phyloP scores from a whole-genome alignment of 2,329 filamentous ascomycete genomes.

The Pseudogymnoascus sp. region DNA sequence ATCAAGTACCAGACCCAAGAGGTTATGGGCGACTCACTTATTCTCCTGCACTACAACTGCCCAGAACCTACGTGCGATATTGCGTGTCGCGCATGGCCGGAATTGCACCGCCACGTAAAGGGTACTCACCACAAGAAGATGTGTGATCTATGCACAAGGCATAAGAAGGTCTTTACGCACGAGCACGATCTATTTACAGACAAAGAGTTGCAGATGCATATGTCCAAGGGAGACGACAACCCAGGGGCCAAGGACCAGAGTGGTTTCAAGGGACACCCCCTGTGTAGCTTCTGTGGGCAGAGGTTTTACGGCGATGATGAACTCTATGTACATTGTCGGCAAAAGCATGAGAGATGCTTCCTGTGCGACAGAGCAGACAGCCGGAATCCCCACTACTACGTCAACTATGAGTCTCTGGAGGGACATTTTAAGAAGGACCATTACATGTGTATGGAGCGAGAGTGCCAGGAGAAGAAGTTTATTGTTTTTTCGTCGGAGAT shows the following conservation, averaged over 20 bases:
- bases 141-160: constrained; percentile 83
- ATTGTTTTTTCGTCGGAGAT: constrained; percentile 93
- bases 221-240: constrained; percentile 82
- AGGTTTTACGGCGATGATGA: constrained; percentile 96
- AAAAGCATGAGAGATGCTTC: constrained; percentile 91
- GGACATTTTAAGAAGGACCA: constrained; percentile 83
- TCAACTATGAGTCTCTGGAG: constrained; percentile 80
- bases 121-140: constrained; percentile 76
- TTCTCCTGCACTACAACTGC: constrained; percentile 90
- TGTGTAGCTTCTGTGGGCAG: constrained; percentile 86
- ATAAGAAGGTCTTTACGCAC: constrained; percentile 98
- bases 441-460: constrained; percentile 72
- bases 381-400: constrained; percentile 74
- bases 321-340: constrained; percentile 84
- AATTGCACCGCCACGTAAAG: constrained; percentile 74
- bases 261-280: constrained; percentile 89
- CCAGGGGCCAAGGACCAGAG: constrained; percentile 87
- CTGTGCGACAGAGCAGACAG: constrained; percentile 62
- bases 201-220: constrained; percentile 75
- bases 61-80: constrained; percentile 78
- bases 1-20: constrained; percentile 85
- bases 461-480: constrained; percentile 95
- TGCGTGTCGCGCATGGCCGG: constrained; percentile 73
- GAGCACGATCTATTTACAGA: constrained; percentile 88
- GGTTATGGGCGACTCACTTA: constrained; percentile 82